Percentiles rank a stretch among this genome's conserved stretches.
These are phyloP conservation scores for Kwoniella heveanensis DNA, from an alignment of 768 basidiomycete species.

Conservation along the genomic window DNA sequence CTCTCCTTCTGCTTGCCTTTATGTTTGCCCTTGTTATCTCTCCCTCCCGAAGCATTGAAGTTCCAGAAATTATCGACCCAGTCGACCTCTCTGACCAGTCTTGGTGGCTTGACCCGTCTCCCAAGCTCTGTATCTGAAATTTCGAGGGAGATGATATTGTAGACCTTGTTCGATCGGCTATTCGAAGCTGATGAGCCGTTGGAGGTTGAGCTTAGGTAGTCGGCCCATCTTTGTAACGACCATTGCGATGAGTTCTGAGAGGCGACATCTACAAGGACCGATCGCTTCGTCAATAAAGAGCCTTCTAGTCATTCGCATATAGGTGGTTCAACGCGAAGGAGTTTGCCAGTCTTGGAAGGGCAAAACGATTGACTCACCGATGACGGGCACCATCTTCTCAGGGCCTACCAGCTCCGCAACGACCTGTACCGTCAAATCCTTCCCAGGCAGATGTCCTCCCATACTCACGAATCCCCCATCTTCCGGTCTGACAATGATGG, in stretches of 20 bases:
- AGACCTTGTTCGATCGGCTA: slow-evolving; percentile 64
- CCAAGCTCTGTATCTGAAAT: slow-evolving; percentile 82
- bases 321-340: neutral
- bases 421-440: slow-evolving; percentile 72
- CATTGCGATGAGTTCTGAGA: slow-evolving; percentile 83
- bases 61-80: slow-evolving; percentile 97
- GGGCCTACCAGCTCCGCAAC: slow-evolving; percentile 78
- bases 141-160: slow-evolving; percentile 94
- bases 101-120: slow-evolving; percentile 77
- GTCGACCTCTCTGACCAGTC: slow-evolving; percentile 76
- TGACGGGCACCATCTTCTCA: slow-evolving; percentile 81
- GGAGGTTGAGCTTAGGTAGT: slow-evolving; percentile 64
- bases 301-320: no score
- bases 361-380: slow-evolving; percentile 62
- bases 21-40: slow-evolving; percentile 44
- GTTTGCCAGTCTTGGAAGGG: neutral
- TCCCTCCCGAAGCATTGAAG: slow-evolving; percentile 68
- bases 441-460: slow-evolving; percentile 84
- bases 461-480: slow-evolving; percentile 67
- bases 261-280: slow-evolving; percentile 67
- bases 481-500: slow-evolving; percentile 70
- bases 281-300: no score
- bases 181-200: slow-evolving; percentile 6
- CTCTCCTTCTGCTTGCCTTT: slow-evolving; percentile 12
- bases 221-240: slow-evolving; percentile 88